A percentile compares a stretch with the other conserved stretches of the same genome.
These are phyloP conservation scores for Hydnum rufescens DNA, from an alignment of 768 basidiomycete species.

Conservation along the genomic window DNA sequence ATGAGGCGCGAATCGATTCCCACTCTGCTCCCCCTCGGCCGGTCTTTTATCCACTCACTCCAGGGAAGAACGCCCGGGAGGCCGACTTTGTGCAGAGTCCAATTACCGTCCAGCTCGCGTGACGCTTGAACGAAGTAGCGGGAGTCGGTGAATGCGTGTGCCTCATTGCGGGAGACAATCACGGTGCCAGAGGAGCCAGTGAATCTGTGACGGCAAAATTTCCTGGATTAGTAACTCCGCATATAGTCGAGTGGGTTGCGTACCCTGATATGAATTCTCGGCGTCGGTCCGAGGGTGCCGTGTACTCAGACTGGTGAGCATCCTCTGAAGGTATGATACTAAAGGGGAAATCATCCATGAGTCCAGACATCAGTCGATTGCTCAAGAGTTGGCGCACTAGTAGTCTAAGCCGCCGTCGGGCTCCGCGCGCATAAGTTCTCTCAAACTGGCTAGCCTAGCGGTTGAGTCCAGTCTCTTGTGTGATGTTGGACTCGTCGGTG, in stretches of 20 bases:
- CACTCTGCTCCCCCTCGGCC: conserved; percentile 23
- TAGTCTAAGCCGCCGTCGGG: conserved; percentile 11
- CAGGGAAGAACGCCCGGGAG: conserved; percentile 17
- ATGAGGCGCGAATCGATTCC: conserved; percentile 78
- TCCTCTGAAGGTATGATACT: conserved; percentile 32
- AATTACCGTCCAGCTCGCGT: conserved; percentile 49
- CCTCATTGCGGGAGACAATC: conserved; percentile 38
- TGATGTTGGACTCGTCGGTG: neutral
- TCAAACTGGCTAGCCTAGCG: conserved; percentile 7
- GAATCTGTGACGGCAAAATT: conserved; percentile 24
- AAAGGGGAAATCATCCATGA: neutral
- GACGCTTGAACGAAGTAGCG: conserved; percentile 70
- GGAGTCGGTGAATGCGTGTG: conserved; percentile 62
- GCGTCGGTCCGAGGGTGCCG: conserved; percentile 54
- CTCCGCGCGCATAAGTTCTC: conserved; percentile 11
- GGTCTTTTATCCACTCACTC: conserved; percentile 7
- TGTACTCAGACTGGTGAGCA: conserved; percentile 69
- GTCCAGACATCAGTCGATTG: neutral
- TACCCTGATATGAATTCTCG: conserved; percentile 62
- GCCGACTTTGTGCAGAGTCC: conserved; percentile 44
- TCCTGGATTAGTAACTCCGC: neutral
- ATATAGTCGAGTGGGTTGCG: conserved; percentile 14
- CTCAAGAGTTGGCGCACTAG: conserved; percentile 8
- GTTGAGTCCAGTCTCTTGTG: conserved; percentile 10
- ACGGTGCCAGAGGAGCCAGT: conserved; percentile 51